Base-by-base conservation (phyloP, 768 basidiomycete genomes). In the Mycena pura region DNA sequence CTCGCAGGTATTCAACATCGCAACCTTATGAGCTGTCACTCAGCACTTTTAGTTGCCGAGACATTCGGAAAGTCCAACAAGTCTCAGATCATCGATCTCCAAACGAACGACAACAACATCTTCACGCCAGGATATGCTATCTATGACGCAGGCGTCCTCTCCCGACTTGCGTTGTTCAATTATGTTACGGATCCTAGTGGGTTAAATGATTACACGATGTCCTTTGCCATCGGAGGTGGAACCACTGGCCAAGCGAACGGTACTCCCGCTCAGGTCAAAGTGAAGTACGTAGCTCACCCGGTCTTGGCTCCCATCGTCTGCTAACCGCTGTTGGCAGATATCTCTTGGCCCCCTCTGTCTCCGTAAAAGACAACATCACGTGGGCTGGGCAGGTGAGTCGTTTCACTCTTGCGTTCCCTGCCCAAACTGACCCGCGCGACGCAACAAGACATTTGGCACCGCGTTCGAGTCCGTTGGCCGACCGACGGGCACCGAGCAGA, bases 381-480 rank as follows among this genome's bases (percentile, higher is more conserved):
- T 90, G 87, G 87, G 87, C 84, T 1, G 82, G 82, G 4, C 85
- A 86, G 73, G 84, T 82, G 27, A 48, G 74, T 61, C 49, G 19
- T 46, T 22, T 34, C 21, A 19, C 5, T 15, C 43, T n/a, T 50
- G 32, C 21, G n/a, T 27, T 25, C 32, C 15, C 28, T 22, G 32
- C 15, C 48, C 0, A 63, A 86, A n/a, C 40, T 50, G 19, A 53
- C 40, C 25, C 24, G 32, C 28, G 2, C 6, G 17, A 22, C 17
- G 19, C n/a, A n/a, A n/a, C n/a, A 65, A n/a, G 84, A 90, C 88
- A 0, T 84, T 87, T 44, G 88, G 88, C 7, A 80, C 79, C 39
- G 76, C 77, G 22, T 88, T 88, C 65, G 76, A 83, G 55, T 86
- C 85, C 1, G 91, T 93, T 67, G 92, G 92, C 1, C 83, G 87